phyloP scores from a whole-genome alignment of 495 filamentous ascomycete species.

The Chaetomidium leptoderma region DNA sequence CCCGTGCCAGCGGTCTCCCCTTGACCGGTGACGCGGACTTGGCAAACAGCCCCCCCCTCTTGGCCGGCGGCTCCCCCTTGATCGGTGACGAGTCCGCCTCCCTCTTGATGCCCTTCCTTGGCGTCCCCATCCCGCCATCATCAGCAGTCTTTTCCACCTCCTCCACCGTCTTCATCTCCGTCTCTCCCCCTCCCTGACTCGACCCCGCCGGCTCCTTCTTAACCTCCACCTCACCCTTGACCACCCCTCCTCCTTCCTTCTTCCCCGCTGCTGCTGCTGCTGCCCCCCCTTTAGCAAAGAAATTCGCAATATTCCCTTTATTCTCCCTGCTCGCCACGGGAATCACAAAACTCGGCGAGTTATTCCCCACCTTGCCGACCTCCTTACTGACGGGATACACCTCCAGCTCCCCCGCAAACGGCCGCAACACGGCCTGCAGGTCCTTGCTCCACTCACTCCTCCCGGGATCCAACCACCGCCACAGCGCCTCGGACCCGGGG shows the following conservation, averaged over 20 bases:
- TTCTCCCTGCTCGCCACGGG: constrained; percentile 79
- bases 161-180: background rate
- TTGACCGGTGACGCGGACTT: constrained; percentile 26
- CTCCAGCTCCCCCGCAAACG: constrained; percentile 75
- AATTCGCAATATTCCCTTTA: constrained; percentile 88
- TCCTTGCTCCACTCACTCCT: constrained; percentile 70
- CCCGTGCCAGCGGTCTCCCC: background rate
- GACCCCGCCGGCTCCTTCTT: constrained; percentile 16
- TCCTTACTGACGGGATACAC: constrained; percentile 82
- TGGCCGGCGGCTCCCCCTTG: constrained; percentile 41
- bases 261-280: no score
- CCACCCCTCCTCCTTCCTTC: constrained; percentile 33
- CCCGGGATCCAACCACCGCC: constrained; percentile 73
- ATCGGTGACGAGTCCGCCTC: constrained; percentile 42
- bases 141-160: constrained; percentile 14
- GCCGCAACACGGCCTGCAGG: constrained; percentile 69
- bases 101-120: constrained; percentile 51
- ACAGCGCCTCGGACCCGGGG: constrained; percentile 63
- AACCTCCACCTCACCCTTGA: constrained; percentile 28
- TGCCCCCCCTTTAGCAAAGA: constrained; percentile 65
- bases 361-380: constrained; percentile 94
- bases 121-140: constrained; percentile 13
- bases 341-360: constrained; percentile 75
- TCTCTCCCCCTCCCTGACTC: constrained; percentile 5
- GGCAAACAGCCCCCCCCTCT: constrained; percentile 44